Conservation (phyloP, 148 eudicot genomes). For the Drosera capensis region DNA sequence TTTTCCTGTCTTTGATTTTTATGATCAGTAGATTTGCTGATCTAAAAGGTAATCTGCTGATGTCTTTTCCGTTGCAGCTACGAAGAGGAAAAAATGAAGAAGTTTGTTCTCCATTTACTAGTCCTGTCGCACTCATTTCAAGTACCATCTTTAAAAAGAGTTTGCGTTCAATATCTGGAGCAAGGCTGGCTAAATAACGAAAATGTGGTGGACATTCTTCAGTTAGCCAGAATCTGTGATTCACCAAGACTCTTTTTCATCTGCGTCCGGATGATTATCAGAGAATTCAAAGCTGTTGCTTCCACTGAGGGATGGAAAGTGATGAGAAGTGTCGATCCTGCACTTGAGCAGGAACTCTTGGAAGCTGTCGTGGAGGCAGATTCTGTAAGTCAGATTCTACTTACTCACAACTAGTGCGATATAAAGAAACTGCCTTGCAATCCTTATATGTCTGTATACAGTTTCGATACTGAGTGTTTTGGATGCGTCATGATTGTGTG, state of each 20-base stretch:
- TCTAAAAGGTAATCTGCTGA: background rate
- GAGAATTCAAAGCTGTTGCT: slow-evolving; percentile 43
- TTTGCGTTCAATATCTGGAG: slow-evolving; percentile 46
- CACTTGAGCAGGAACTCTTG: slow-evolving; percentile 69
- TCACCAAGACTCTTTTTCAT: slow-evolving; percentile 45
- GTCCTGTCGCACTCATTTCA: slow-evolving; percentile 56
- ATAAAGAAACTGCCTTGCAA: too few relatives aligned
- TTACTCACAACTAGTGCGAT: too few relatives aligned
- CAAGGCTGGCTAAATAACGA: slow-evolving; percentile 36
- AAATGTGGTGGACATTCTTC: slow-evolving; percentile 67
- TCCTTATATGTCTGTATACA: too few relatives aligned
- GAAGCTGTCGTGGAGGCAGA: slow-evolving; percentile 68
- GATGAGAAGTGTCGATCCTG: slow-evolving; percentile 51
- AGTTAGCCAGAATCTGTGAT: slow-evolving; percentile 57
- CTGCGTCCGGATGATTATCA: slow-evolving; percentile 43
- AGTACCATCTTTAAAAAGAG: slow-evolving; percentile 43
- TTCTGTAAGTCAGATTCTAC: slow-evolving; percentile 34
- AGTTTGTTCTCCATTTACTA: slow-evolving; percentile 55
- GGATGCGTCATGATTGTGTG: background rate
- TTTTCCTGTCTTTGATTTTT: background rate
- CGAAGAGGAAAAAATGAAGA: slow-evolving; percentile 60
- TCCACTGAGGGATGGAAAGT: slow-evolving; percentile 74
- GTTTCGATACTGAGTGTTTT: too few relatives aligned
- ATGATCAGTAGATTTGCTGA: background rate
- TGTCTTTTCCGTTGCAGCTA: slow-evolving; percentile 27